A percentile compares a stretch with the other conserved stretches of the same genome.
These are phyloP conservation scores for Thermomucor indicae-seudaticae DNA, from an alignment of 371 early-diverging fungal species.

Conservation along the genomic window DNA sequence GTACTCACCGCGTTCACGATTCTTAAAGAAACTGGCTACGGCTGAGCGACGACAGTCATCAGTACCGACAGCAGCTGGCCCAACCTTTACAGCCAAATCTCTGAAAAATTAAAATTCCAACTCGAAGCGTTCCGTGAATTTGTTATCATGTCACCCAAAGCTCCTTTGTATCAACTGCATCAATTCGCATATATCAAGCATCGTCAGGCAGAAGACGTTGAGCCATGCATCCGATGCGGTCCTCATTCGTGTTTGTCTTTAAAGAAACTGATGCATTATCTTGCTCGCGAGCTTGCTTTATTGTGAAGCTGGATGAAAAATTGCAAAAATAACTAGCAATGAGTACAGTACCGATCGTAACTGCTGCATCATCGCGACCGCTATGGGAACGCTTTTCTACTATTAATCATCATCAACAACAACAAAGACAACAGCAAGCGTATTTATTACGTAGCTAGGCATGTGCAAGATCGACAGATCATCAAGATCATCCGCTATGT, in stretches of 20 bases:
- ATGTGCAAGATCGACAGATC: slow-evolving; percentile 60
- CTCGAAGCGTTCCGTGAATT: slow-evolving; percentile 79
- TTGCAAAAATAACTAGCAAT: slow-evolving; percentile 6
- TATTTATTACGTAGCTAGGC: slow-evolving; percentile 66
- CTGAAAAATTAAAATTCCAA: too few species aligned
- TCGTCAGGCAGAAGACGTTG: slow-evolving; percentile 67
- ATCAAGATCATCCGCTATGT: slow-evolving; percentile 23
- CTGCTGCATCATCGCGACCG: slow-evolving; percentile 24
- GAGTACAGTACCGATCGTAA: slow-evolving; percentile 34
- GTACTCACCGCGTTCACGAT: slow-evolving; percentile 40
- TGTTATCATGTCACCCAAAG: slow-evolving; percentile 50
- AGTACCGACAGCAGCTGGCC: too few species aligned
- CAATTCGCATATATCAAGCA: slow-evolving; percentile 71
- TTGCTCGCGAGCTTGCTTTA: slow-evolving; percentile 72
- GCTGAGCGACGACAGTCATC: slow-evolving; percentile 21
- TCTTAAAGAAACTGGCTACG: slow-evolving; percentile 34
- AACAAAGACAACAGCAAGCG: too few species aligned
- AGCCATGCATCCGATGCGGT: slow-evolving; percentile 86
- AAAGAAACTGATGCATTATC: slow-evolving; percentile 76
- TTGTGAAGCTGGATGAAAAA: slow-evolving; percentile 57
- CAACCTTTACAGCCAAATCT: too few species aligned
- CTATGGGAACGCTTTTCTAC: slow-evolving; percentile 61
- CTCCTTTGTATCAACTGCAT: slow-evolving; percentile 64
- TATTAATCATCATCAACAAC: neutral
- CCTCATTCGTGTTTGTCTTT: slow-evolving; percentile 77